phyloP scores from a whole-genome alignment of 1,284 basidiomycete genomes.

The Bondarzewia mesenterica region DNA sequence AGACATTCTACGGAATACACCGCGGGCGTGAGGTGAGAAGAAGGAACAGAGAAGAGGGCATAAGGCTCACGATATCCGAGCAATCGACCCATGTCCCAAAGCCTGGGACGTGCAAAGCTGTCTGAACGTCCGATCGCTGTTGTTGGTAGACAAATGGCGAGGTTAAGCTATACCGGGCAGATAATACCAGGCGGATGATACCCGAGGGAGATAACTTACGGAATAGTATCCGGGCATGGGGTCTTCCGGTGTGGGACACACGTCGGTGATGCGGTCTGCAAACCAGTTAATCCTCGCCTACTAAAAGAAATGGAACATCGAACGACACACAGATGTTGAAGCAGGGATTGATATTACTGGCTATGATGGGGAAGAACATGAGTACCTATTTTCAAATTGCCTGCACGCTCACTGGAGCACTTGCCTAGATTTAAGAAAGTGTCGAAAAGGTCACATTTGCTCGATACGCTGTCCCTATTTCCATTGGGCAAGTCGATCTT shows the following conservation, averaged over 20 bases:
- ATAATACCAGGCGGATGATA: background rate
- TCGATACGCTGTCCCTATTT: background rate
- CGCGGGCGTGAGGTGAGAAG: background rate
- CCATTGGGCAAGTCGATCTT: background rate
- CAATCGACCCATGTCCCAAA: background rate
- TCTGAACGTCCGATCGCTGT: slow-evolving; percentile 1
- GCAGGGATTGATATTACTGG: background rate
- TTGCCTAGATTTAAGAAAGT: background rate
- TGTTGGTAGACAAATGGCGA: background rate
- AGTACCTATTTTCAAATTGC: background rate
- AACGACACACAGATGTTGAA: background rate
- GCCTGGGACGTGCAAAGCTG: background rate
- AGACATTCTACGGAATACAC: background rate
- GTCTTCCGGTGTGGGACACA: background rate
- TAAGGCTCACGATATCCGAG: background rate
- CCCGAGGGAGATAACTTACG: background rate
- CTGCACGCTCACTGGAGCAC: background rate
- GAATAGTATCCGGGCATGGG: background rate
- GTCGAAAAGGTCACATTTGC: background rate
- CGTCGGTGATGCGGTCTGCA: background rate
- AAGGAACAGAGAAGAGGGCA: background rate
- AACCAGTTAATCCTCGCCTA: background rate
- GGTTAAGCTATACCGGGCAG: too few species aligned
- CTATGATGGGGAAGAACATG: background rate
- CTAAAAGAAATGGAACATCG: background rate